Conservation (phyloP, 139 green algal species). For the Spirogloea muscicola region DNA sequence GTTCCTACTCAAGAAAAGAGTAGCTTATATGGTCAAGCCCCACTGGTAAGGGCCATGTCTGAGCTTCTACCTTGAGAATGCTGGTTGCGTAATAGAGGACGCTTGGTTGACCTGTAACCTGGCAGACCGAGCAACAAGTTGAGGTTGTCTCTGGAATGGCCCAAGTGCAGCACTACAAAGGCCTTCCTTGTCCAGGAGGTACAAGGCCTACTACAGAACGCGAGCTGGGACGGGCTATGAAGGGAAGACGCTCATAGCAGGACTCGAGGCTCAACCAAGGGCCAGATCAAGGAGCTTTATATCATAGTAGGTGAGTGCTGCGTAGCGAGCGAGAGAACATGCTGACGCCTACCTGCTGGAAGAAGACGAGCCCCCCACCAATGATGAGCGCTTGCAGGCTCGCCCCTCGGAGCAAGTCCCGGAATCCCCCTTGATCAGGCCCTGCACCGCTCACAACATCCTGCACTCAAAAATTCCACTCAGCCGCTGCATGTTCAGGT, state of each 20-base stretch:
- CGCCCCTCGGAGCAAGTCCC: constrained; percentile 38
- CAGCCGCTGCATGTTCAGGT: too few species aligned
- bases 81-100: constrained; percentile 85
- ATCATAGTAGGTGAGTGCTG: neutral
- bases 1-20: too few species aligned
- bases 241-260: too few species aligned
- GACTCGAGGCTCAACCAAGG: neutral
- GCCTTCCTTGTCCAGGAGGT: too few species aligned
- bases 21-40: neutral
- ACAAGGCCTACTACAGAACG: too few species aligned
- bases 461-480: too few species aligned
- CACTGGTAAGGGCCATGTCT: neutral
- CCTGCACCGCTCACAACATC: too few species aligned
- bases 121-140: too few species aligned
- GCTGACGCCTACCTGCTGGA: constrained; percentile 44
- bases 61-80: constrained; percentile 57
- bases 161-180: too few species aligned
- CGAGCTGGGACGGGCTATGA: too few species aligned
- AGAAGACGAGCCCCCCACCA: constrained; percentile 47
- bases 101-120: constrained; percentile 86
- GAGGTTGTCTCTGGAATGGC: too few species aligned
- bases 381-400: constrained; percentile 51
- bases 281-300: neutral
- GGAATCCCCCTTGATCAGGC: constrained; percentile 6
- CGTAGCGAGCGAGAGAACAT: neutral